These are phyloP conservation scores for Powellomyces hirtus DNA, from an alignment of 192 early-diverging fungal species.

Conservation along the genomic window DNA sequence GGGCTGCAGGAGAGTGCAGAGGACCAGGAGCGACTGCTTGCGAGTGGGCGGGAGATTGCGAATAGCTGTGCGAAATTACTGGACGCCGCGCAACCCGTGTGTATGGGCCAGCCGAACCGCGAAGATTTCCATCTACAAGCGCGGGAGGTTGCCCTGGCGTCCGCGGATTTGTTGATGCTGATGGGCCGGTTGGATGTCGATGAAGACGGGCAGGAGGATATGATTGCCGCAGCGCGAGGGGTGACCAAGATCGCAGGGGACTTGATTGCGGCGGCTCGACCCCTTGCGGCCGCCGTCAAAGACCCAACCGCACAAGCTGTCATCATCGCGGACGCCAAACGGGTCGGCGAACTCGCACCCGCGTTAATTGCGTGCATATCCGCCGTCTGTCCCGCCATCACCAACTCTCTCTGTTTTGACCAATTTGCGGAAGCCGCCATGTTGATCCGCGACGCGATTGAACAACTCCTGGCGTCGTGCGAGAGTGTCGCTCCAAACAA, in stretches of 20 bases:
- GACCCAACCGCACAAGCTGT: slow-evolving; percentile 31
- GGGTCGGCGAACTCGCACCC: slow-evolving; percentile 32
- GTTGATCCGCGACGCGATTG: slow-evolving; percentile 39
- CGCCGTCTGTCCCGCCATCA: slow-evolving; percentile 40
- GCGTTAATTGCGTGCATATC: slow-evolving; percentile 39
- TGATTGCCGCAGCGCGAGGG: slow-evolving; percentile 42
- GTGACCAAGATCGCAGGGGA: slow-evolving; percentile 38
- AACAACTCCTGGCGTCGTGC: slow-evolving; percentile 15
- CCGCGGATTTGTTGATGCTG: slow-evolving; percentile 34
- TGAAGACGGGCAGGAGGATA: slow-evolving; percentile 43
- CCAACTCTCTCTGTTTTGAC: slow-evolving; percentile 42
- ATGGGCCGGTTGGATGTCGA: slow-evolving; percentile 48
- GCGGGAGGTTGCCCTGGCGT: slow-evolving; percentile 31
- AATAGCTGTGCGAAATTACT: slow-evolving; percentile 35
- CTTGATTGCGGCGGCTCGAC: slow-evolving; percentile 35
- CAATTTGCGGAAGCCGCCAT: slow-evolving; percentile 47
- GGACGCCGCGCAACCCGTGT: slow-evolving; percentile 36
- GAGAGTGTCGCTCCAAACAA: slow-evolving; percentile 27
- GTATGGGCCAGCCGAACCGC: slow-evolving; percentile 34
- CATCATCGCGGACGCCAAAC: slow-evolving; percentile 36
- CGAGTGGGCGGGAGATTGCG: slow-evolving; percentile 34
- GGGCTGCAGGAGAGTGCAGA: slow-evolving; percentile 33
- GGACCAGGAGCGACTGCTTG: slow-evolving; percentile 42
- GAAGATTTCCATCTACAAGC: slow-evolving; percentile 37
- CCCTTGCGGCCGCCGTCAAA: slow-evolving; percentile 31